phyloP scores from a whole-genome alignment of 2,329 filamentous ascomycete species.

The Fonsecaea nubica region DNA sequence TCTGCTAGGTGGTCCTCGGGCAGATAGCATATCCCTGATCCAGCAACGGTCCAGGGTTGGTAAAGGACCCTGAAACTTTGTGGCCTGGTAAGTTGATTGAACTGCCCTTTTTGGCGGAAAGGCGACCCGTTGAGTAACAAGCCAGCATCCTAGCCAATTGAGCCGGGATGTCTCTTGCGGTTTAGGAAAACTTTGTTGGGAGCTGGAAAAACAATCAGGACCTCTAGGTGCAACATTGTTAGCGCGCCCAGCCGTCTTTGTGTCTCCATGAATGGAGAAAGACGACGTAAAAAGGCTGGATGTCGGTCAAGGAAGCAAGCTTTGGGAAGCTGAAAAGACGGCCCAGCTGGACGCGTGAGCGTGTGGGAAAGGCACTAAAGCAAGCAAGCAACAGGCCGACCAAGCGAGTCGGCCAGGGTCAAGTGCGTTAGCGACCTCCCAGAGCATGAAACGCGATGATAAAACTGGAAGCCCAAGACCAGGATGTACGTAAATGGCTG shows the following conservation, averaged over 20 bases:
- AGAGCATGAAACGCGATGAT: constrained; percentile 31
- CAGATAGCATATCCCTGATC: constrained; percentile 4
- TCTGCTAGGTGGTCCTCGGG: constrained; percentile 12
- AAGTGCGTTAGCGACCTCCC: constrained; percentile 30
- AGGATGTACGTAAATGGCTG: constrained; percentile 37
- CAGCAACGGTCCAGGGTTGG: constrained; percentile 1
- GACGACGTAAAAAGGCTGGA: constrained; percentile 10
- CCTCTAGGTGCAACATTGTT: constrained; percentile 5
- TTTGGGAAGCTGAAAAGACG: constrained; percentile 26
- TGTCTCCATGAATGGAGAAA: constrained; percentile 17
- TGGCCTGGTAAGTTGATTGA: constrained; percentile 5
- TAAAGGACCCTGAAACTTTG: constrained; percentile 6
- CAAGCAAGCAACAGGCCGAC: constrained; percentile 9
- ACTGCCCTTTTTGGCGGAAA: constrained; percentile 13
- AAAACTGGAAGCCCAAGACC: constrained; percentile 28
- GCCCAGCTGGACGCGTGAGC: not conserved
- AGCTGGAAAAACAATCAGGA: constrained; percentile 12
- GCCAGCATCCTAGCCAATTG: constrained; percentile 24
- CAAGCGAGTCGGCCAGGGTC: constrained; percentile 8
- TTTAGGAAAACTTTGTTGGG: constrained; percentile 16
- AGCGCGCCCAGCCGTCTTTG: constrained; percentile 16
- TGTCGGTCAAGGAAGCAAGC: constrained; percentile 15
- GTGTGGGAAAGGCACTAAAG: constrained; percentile 3
- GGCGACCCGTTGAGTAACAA: constrained; percentile 25
- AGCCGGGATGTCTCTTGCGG: constrained; percentile 17